Evolutionary conservation across 1,284 basidiomycete species (phyloP).

Genomic region (Amylostereum chailletii): DNA sequence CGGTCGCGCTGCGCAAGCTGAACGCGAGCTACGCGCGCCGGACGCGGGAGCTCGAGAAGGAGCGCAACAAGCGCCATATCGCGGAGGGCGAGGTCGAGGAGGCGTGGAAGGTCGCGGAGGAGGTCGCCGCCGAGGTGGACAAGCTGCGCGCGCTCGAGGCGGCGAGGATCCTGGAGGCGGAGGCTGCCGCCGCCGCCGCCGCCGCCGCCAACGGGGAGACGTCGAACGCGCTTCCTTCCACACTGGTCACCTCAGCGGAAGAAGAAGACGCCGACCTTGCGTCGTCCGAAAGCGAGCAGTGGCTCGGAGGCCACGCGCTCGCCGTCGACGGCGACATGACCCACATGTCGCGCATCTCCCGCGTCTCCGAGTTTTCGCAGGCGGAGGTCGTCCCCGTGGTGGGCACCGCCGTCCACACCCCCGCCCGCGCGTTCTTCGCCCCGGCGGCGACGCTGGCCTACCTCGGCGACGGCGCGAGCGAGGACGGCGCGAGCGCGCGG

Average conservation of each 20-base stretch:
- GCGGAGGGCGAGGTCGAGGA: constrained; percentile 63
- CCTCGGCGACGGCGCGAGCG: not conserved
- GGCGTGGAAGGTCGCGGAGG: constrained; percentile 70
- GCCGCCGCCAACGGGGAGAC: too few relatives aligned
- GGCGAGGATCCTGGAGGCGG: constrained; percentile 20
- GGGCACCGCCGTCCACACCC: constrained; percentile 22
- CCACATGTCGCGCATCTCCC: constrained; percentile 2
- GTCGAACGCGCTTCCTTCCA: too few relatives aligned
- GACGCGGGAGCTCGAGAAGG: constrained; percentile 41
- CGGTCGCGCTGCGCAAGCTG: constrained; percentile 68
- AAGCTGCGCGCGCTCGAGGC: constrained; percentile 20
- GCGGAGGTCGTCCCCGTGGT: constrained; percentile 25
- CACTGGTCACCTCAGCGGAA: constrained; percentile 10
- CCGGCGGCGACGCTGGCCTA: not conserved
- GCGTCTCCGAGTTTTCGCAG: constrained; percentile 14
- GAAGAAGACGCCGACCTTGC: constrained; percentile 31
- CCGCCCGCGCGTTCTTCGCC: constrained; percentile 14
- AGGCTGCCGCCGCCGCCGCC: too few relatives aligned
- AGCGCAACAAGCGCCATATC: constrained; percentile 20
- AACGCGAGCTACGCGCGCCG: constrained; percentile 65
- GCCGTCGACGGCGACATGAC: constrained; percentile 2
- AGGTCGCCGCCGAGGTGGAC: constrained; percentile 61
- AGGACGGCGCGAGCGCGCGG: constrained; percentile 2
- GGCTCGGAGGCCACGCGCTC: constrained; percentile 5
- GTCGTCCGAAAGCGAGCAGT: not conserved